Percentiles rank a stretch among this genome's conserved stretches.
Evolutionary conservation across 352 stramenopile genomes (phyloP).

Genomic region (Phytopythium boreale): DNA sequence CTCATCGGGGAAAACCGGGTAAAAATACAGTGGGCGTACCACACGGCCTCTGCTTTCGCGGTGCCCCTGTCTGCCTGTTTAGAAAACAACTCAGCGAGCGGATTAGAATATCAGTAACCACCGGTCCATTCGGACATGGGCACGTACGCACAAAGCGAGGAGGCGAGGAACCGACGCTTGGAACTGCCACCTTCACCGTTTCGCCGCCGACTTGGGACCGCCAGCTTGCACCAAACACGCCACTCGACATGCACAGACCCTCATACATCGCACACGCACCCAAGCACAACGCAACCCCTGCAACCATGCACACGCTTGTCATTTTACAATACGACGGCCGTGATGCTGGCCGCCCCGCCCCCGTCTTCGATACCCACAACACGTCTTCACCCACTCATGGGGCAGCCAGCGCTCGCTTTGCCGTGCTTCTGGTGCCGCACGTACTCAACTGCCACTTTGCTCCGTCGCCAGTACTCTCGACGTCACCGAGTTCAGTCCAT

Average conservation of each 20-base stretch:
- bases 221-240: no score
- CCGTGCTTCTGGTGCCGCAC: background rate
- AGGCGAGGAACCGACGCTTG: background rate
- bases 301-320: background rate
- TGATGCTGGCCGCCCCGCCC: background rate
- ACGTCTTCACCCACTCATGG: background rate
- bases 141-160: background rate
- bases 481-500: no score
- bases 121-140: background rate
- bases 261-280: background rate
- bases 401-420: background rate
- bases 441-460: background rate
- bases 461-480: background rate
- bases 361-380: background rate
- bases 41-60: background rate
- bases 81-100: background rate
- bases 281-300: background rate
- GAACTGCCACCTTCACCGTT: background rate
- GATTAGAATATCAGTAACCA: background rate
- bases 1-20: background rate
- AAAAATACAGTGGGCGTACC: background rate
- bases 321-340: constrained; percentile 5
- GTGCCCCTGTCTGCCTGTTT: background rate
- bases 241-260: no score
- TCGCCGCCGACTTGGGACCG: background rate